These are phyloP conservation scores for Prunella vulgaris DNA, from an alignment of 257 asterid genomes.

Conservation along the genomic window DNA sequence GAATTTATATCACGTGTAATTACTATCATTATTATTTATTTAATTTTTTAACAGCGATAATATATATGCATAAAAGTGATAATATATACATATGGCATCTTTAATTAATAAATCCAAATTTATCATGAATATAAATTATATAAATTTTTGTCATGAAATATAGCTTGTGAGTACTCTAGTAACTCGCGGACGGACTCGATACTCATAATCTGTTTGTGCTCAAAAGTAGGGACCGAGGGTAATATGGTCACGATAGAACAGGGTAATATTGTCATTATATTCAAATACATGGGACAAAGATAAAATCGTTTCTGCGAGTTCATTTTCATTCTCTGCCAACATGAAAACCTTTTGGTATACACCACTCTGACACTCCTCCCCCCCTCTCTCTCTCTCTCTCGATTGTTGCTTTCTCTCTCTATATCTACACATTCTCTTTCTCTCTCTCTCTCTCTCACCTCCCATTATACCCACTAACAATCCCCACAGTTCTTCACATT, in stretches of 20 bases:
- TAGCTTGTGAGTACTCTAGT: no score
- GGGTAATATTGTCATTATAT: conserved; percentile 19
- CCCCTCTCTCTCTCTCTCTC: background rate
- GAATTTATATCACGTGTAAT: no score
- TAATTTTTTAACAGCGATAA: no score
- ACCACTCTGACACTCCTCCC: conserved; percentile 22
- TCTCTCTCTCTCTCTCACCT: conserved; percentile 11
- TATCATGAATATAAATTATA: no score
- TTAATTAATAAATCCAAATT: no score
- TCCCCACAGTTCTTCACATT: background rate
- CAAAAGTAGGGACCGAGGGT: conserved; percentile 4
- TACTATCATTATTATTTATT: no score
- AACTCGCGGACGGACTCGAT: no score
- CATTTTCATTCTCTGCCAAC: conserved; percentile 27
- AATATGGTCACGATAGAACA: conserved; percentile 4
- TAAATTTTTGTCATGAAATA: no score
- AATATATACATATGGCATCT: no score
- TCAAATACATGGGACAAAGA: conserved; percentile 28
- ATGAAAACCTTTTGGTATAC: conserved; percentile 11
- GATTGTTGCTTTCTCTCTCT: conserved; percentile 15
- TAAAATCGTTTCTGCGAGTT: conserved; percentile 20
- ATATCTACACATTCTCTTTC: conserved; percentile 23
- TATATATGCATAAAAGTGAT: no score
- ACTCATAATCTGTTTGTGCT: background rate
- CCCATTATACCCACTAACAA: conserved; percentile 2